Evolutionary conservation across 202 grass and related monocot genomes (phyloP), one percentile per base, ranked within the genome.

Genomic region (Hordeum pubiflorum): DNA sequence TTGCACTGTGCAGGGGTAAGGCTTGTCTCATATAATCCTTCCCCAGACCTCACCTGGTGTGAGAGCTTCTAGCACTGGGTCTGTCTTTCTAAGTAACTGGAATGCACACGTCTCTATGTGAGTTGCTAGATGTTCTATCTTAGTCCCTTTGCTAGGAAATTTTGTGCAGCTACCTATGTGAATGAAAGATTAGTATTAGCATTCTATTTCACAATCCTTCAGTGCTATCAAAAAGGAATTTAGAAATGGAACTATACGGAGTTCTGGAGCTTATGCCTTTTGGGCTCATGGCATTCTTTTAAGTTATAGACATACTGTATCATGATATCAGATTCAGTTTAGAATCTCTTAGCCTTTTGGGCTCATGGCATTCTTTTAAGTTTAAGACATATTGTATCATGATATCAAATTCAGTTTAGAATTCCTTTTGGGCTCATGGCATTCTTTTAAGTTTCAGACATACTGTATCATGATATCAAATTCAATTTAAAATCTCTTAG

Each of bases 131-230:
- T 20, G 62, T 41, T 76, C 39, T 13, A 29, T 55, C 4, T 3
- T 70, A 26, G 8, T 63, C 17, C 72, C 3, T 22, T 22, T 24
- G 12, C 9, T 48, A 26, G 17, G 33, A 3, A 75, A 48, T 81
- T 80, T 48, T 10, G 50, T 76, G 55, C 52, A 43, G 36, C 4
- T 31, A 38, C 38, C 38, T 52, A 63, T 70, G 79, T 32, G 44
- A 67, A 71, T 77, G 43, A 63, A 72, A 62, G 21, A 40, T 52
- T 52, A 33, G 38, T 75, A 20, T 81, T 71, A 41, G 60, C 52
- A 54, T 38, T 82, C 56, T 63, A 59, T 62, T 63, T 81, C 27
- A 81, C 62, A 86, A 58, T 62, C 12, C 40, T 56, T 74, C 17
- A 21, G 63, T 81, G 17, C 50, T 82, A 52, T 4, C 44, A 32